Conservation (phyloP, 108 stramenopile species). For the Cyclostephanos tholiformis region DNA sequence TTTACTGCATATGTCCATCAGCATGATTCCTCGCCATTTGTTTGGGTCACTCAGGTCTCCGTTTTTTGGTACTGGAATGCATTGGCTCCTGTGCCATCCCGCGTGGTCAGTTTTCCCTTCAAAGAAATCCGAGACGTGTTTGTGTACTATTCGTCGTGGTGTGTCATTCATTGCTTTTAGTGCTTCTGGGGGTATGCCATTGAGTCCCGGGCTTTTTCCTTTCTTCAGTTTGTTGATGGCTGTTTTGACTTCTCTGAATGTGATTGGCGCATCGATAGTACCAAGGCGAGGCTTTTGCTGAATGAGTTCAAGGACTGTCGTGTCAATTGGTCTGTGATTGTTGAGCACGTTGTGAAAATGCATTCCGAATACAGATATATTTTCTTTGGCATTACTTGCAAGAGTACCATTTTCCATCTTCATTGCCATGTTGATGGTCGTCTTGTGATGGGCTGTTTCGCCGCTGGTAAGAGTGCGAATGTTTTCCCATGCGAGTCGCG, state of each 20-base stretch:
- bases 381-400: neutral
- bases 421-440: too few species aligned
- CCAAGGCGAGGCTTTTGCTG: neutral
- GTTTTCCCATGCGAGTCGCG: too few species aligned
- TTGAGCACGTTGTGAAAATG: neutral
- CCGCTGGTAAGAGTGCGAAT: too few species aligned
- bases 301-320: neutral
- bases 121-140: too few species aligned
- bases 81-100: too few species aligned
- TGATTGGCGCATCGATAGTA: neutral
- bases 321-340: neutral
- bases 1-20: constrained; percentile 26
- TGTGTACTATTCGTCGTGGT: too few species aligned
- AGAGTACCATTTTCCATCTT: neutral
- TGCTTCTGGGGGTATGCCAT: constrained; percentile 22
- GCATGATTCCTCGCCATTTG: too few species aligned
- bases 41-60: too few species aligned
- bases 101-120: constrained; percentile 1
- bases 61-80: too few species aligned
- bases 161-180: constrained; percentile 16
- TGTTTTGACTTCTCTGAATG: neutral
- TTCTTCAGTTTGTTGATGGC: too few species aligned
- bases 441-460: too few species aligned
- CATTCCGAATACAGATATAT: neutral
- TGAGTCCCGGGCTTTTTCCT: too few species aligned